Evolutionary conservation across 345 rosid species (phyloP), one percentile per base, ranked within the genome.

Genomic region (Limnanthes douglasii): DNA sequence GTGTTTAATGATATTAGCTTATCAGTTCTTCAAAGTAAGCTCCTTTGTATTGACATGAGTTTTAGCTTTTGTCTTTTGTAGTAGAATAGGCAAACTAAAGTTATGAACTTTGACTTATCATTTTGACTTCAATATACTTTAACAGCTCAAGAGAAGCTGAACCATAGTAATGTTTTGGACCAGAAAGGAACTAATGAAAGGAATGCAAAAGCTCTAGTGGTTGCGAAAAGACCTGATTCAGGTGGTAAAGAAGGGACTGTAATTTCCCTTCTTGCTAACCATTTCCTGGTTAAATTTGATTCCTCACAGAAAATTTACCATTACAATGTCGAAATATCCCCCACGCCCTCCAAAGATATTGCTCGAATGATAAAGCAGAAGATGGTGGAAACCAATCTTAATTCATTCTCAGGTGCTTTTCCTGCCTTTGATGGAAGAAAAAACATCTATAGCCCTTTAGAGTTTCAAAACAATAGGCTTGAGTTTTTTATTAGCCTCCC

Each of bases 401-500:
- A 21, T 22, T 44, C 55, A 27, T 64, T 88, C 24, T 79, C 72
- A 5, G 83, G 80, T 41, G 60, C 70, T 48, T 43, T 58, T 17
- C 97, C 90, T 0, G 86, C 93, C 0, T 88, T 71, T 55, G 97
- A 88, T 46, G 95, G 95, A 33, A 58, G 95, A 37, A 66, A 72
- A 47, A 83, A 72, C 56, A 56, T 88, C 14, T 88, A 73, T 32
- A 88, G 97, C 21, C 72, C 90, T 1, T 66, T 83, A n/a, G 86
- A 88, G 41, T 79, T 88, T 56, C 77, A 64, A 48, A 70, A 72
- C 21, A 90, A 88, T 49, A 70, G 69, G 75, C 73, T 88, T 39
- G 95, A 88, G 44, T 60, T 88, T 65, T 83, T 69, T 58, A 41
- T 88, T 31, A 76, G 70, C 64, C 81, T 88, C 53, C 95, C 97